Evolutionary conservation across 2,329 filamentous ascomycete species (phyloP), one percentile per base, ranked within the genome.

Genomic region (Claviceps paspali): DNA sequence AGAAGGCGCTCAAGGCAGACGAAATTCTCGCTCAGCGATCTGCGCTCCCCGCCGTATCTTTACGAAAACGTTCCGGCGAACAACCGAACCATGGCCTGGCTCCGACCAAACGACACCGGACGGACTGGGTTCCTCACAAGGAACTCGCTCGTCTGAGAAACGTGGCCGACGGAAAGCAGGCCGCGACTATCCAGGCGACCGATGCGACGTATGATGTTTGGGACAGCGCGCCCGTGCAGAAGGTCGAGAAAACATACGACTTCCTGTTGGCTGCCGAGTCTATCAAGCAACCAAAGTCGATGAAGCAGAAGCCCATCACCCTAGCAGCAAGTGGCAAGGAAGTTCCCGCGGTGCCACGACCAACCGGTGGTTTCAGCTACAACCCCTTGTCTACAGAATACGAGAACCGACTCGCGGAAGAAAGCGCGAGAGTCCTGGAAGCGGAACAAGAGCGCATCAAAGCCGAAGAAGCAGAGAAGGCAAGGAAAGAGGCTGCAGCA

Each of bases 361-460:
- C 91, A 2, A 70, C 76, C 6, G 84, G 79, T 12, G 86, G 84
- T 41, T 84, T 79, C 57, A 93, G 84, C 49, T 98, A 98, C 64
- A 98, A 98, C 55, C 91, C 91, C 0, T 65, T 74, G 5, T 92
- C 92, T 48, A 71, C 76, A 44, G 86, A 94, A 44, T 98, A 92
- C 69, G 79, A 87, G 49, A 68, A 73, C 7, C 73, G 88, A 12
- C 63, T 94, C 31, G 68, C 72, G 15, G 67, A 73, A 29, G 84
- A 92, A 57, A 82, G 84, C 32, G 70, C 78, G 39, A 84, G 82
- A 59, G 87, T 81, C 11, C 65, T 95, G 2, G 81, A 79, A 44
- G 73, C 77, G 0, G 88, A 96, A 60, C 72, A 76, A 54, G 76
- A 80, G 55, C 78, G 86, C 5, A 58, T 88, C 5, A 70, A 66